Conservation (phyloP, 2,329 filamentous ascomycete genomes). For the Chaetothyriales sp. region DNA sequence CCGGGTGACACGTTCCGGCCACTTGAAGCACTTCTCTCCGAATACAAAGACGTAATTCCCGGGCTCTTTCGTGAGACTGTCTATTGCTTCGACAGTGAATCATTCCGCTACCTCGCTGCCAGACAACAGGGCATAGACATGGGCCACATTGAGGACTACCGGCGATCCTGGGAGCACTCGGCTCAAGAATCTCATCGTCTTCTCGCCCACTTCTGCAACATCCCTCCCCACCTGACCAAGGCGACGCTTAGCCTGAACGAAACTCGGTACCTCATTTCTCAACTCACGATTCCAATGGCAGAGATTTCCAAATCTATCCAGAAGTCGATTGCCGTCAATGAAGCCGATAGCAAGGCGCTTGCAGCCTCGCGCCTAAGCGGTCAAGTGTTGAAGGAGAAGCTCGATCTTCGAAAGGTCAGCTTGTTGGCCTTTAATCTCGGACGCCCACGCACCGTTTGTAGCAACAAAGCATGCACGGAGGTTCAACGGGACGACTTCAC, state of each 20-base stretch:
- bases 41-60: conserved; percentile 21
- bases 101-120: conserved; percentile 30
- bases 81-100: conserved; percentile 33
- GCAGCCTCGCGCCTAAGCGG: not conserved
- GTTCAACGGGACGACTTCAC: not conserved
- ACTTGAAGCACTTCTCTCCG: conserved; percentile 20
- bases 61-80: conserved; percentile 20
- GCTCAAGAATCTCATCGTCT: conserved; percentile 20
- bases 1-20: conserved; percentile 28
- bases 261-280: conserved; percentile 23
- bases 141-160: conserved; percentile 21
- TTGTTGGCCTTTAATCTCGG: not conserved
- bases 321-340: conserved; percentile 20
- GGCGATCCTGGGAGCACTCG: conserved; percentile 26
- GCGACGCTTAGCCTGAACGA: conserved; percentile 28
- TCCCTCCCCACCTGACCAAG: conserved; percentile 22
- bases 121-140: conserved; percentile 21
- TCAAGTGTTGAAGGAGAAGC: not conserved
- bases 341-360: conserved; percentile 17
- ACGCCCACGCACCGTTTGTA: not conserved
- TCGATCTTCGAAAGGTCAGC: not conserved
- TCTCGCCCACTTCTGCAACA: conserved; percentile 19
- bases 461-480: not conserved
- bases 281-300: conserved; percentile 27
- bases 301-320: conserved; percentile 23